Conservation (phyloP, 1,284 basidiomycete genomes). For the Ganoderma meredithae region DNA sequence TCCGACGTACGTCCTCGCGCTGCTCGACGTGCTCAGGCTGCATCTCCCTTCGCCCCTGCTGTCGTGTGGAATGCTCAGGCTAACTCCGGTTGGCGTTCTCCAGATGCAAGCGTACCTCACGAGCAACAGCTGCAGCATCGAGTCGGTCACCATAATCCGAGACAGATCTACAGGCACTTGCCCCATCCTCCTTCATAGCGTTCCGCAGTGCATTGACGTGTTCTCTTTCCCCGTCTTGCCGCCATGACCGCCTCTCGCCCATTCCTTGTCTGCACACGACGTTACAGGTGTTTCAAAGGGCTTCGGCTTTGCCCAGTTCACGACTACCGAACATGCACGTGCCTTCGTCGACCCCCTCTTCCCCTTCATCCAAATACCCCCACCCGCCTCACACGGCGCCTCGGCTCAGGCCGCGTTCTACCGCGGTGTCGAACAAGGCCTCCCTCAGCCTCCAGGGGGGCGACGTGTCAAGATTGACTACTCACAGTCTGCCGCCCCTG, state of each 20-base stretch:
- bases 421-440: slow-evolving; percentile 70
- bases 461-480: slow-evolving; percentile 91
- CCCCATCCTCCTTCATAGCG: slow-evolving; percentile 73
- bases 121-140: slow-evolving; percentile 74
- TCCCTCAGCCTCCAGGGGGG: slow-evolving; percentile 62
- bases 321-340: slow-evolving; percentile 81
- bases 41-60: background rate
- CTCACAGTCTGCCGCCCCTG: slow-evolving; percentile 79
- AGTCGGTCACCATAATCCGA: slow-evolving; percentile 91
- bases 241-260: slow-evolving; percentile 17
- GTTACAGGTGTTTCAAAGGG: slow-evolving; percentile 85
- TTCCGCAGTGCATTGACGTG: slow-evolving; percentile 74
- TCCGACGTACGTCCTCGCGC: slow-evolving; percentile 74
- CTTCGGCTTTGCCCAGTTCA: slow-evolving; percentile 94
- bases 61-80: background rate
- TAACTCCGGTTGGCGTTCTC: background rate
- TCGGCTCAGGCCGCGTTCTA: slow-evolving; percentile 73
- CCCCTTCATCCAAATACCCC: slow-evolving; percentile 86
- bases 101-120: slow-evolving; percentile 84
- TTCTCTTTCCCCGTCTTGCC: slow-evolving; percentile 49
- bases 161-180: slow-evolving; percentile 93
- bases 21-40: background rate
- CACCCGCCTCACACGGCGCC: slow-evolving; percentile 81
- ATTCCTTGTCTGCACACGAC: slow-evolving; percentile 29
- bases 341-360: slow-evolving; percentile 88